Percentiles rank a stretch among this genome's conserved stretches.
Evolutionary conservation across 148 eudicot species (phyloP).

Genomic region (Vaccinium myrtillus): DNA sequence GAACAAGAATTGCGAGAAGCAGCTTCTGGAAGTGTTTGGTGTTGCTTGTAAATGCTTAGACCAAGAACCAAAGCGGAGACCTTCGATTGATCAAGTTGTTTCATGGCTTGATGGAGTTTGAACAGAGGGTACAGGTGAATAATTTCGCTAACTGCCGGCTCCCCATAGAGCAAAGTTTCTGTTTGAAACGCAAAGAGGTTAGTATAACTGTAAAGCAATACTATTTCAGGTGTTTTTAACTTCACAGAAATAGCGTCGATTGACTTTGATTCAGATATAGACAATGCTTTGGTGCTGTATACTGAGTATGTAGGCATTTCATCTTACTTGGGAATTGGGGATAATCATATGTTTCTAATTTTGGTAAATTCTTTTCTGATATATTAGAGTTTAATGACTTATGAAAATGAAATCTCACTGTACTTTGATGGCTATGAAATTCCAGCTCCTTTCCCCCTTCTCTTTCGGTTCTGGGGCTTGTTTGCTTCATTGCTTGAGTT

Average conservation of each 20-base stretch:
- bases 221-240: neutral
- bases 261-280: neutral
- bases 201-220: slow-evolving; percentile 15
- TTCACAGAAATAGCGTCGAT: too few species aligned
- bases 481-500: neutral
- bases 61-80: slow-evolving; percentile 75
- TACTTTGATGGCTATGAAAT: neutral
- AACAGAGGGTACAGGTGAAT: slow-evolving; percentile 19
- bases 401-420: neutral
- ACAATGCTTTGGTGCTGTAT: neutral
- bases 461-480: neutral
- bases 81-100: slow-evolving; percentile 82
- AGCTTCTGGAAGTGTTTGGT: slow-evolving; percentile 60
- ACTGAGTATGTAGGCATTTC: slow-evolving; percentile 3
- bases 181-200: slow-evolving; percentile 13
- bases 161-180: slow-evolving; percentile 16
- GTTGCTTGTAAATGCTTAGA: slow-evolving; percentile 80
- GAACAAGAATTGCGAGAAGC: slow-evolving; percentile 59
- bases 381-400: neutral
- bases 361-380: neutral
- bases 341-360: neutral
- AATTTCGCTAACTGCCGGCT: neutral
- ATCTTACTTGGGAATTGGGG: neutral
- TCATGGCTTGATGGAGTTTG: slow-evolving; percentile 66
- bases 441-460: neutral